Conservation (phyloP, 2,329 filamentous ascomycete species). For the Berkeleyomyces basicola region DNA sequence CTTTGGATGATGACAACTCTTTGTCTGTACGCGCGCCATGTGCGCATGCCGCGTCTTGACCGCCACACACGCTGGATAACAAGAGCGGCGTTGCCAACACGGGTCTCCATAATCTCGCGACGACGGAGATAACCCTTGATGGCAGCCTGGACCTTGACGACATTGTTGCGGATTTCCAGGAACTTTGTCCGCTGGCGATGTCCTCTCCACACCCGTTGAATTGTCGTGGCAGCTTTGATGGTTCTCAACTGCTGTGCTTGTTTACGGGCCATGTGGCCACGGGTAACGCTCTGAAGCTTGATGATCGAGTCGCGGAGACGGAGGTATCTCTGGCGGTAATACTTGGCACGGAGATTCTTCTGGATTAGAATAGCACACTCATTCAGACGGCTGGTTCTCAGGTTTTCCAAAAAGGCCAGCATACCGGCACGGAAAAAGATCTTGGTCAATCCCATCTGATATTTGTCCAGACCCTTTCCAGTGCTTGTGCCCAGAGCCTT, state of each 20-base stretch:
- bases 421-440: constrained; percentile 99
- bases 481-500: constrained; percentile 71
- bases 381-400: constrained; percentile 78
- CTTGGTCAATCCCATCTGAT: constrained; percentile 93
- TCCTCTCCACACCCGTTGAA: constrained; percentile 89
- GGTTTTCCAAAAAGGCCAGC: constrained; percentile 92
- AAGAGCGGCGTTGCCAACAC: constrained; percentile 77
- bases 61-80: constrained; percentile 87
- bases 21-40: constrained; percentile 76
- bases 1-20: constrained; percentile 85
- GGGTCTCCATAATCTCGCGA: constrained; percentile 84
- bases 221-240: constrained; percentile 76
- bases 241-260: constrained; percentile 66
- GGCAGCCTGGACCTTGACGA: constrained; percentile 75
- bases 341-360: constrained; percentile 92
- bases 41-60: constrained; percentile 56
- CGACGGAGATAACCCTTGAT: constrained; percentile 86
- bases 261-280: constrained; percentile 64
- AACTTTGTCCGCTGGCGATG: constrained; percentile 76
- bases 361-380: constrained; percentile 95
- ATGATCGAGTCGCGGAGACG: constrained; percentile 72
- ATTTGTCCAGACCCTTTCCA: constrained; percentile 69
- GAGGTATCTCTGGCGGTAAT: constrained; percentile 82
- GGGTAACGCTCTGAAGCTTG: constrained; percentile 57
- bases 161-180: constrained; percentile 59